phyloP scores from a whole-genome alignment of 352 stramenopile genomes.

The Phytophthora fragariae region DNA sequence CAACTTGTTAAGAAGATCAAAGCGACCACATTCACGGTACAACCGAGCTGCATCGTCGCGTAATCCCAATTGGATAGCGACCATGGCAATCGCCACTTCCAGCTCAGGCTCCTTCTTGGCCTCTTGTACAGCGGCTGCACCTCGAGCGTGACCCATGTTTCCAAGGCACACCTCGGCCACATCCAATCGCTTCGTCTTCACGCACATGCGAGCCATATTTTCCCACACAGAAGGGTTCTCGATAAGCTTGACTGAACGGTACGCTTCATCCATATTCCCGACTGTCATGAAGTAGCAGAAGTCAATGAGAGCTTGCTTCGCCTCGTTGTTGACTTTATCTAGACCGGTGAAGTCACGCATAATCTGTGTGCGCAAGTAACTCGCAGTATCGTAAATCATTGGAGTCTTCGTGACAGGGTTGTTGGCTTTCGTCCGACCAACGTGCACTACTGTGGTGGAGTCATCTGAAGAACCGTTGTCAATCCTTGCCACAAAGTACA shows the following conservation, averaged over 20 bases:
- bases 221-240: constrained; percentile 94
- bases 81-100: constrained; percentile 89
- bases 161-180: constrained; percentile 94
- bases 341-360: constrained; percentile 96
- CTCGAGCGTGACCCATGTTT: constrained; percentile 94
- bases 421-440: constrained; percentile 42
- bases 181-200: constrained; percentile 96
- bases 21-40: constrained; percentile 92
- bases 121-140: constrained; percentile 88
- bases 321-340: constrained; percentile 89
- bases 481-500: constrained; percentile 76
- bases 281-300: constrained; percentile 96
- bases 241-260: constrained; percentile 93
- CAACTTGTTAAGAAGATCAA: constrained; percentile 93
- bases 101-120: constrained; percentile 72
- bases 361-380: constrained; percentile 76
- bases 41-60: constrained; percentile 92
- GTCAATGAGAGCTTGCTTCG: constrained; percentile 91
- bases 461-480: constrained; percentile 52
- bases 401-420: constrained; percentile 30
- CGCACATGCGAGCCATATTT: constrained; percentile 97
- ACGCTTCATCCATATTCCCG: constrained; percentile 96
- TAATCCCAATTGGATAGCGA: constrained; percentile 94
- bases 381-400: constrained; percentile 44
- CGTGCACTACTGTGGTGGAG: constrained; percentile 47